phyloP scores from a whole-genome alignment of 2,329 filamentous ascomycete species.

The Fusarium sp. region DNA sequence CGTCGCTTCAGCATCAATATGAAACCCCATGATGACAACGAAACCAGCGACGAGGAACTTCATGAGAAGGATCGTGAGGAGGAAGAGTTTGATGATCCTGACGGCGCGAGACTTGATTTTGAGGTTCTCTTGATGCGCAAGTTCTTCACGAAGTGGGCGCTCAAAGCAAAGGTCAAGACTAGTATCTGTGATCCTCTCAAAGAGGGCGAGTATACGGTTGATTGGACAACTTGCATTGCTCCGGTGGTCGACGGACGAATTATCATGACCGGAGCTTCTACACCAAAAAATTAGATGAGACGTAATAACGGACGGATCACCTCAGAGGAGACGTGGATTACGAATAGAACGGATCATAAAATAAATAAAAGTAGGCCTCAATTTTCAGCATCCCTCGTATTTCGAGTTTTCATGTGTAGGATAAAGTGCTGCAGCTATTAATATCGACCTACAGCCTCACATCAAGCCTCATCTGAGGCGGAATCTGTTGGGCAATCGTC shows the following conservation, averaged over 20 bases:
- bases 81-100: slow-evolving; percentile 47
- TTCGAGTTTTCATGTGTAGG: background rate
- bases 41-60: slow-evolving; percentile 55
- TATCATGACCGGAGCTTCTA: slow-evolving; percentile 50
- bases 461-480: background rate
- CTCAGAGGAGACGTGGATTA: background rate
- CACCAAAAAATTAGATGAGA: slow-evolving; percentile 1
- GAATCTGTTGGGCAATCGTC: background rate
- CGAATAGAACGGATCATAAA: background rate
- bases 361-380: slow-evolving; percentile 1
- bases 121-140: slow-evolving; percentile 73
- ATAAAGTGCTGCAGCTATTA: background rate
- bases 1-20: slow-evolving; percentile 48
- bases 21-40: slow-evolving; percentile 48
- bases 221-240: slow-evolving; percentile 84
- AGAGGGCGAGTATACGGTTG: slow-evolving; percentile 68
- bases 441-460: background rate
- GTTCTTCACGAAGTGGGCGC: slow-evolving; percentile 78
- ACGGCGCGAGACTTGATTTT: slow-evolving; percentile 58
- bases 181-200: slow-evolving; percentile 64
- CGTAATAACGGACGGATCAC: background rate
- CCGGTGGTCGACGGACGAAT: slow-evolving; percentile 84
- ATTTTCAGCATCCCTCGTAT: background rate
- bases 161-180: slow-evolving; percentile 69
- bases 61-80: slow-evolving; percentile 22